A percentile compares a stretch with the other conserved stretches of the same genome.
Evolutionary conservation across 2,329 filamentous ascomycete species (phyloP).

Genomic region (Pseudogymnoascus sp.): DNA sequence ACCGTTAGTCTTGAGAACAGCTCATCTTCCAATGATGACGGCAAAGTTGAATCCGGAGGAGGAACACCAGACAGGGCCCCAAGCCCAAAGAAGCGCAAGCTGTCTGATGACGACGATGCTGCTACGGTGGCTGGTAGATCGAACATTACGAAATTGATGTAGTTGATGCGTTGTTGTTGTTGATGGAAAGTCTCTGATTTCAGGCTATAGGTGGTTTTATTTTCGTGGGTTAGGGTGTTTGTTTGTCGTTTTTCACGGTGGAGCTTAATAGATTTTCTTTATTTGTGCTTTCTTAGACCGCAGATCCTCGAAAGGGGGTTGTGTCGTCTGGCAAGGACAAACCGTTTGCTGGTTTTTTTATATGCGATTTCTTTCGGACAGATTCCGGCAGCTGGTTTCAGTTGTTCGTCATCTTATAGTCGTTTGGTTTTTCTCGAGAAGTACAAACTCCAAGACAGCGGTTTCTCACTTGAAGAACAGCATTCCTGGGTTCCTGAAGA

Average conservation of each 20-base stretch:
- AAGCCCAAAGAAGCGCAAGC: neutral
- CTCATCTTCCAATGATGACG: neutral
- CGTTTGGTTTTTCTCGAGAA: neutral
- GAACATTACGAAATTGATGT: neutral
- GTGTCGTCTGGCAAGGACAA: neutral
- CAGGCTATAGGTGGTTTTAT: neutral
- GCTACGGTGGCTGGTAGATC: neutral
- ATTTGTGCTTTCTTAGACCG: neutral
- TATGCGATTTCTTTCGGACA: neutral
- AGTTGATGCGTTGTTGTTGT: neutral
- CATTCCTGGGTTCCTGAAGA: neutral
- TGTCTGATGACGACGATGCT: neutral
- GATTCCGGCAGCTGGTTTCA: neutral
- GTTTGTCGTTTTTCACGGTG: neutral
- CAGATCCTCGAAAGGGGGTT: neutral
- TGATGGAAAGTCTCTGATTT: neutral
- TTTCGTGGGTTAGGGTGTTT: neutral
- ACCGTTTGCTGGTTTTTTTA: neutral
- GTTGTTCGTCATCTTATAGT: conserved; percentile 1
- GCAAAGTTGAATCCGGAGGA: neutral
- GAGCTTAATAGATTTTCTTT: neutral
- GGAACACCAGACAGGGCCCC: neutral
- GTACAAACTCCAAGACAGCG: neutral
- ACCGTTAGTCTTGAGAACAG: neutral
- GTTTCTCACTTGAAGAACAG: neutral